These are phyloP conservation scores for Bacidia rubella DNA, from an alignment of 495 filamentous ascomycete genomes.

Conservation along the genomic window DNA sequence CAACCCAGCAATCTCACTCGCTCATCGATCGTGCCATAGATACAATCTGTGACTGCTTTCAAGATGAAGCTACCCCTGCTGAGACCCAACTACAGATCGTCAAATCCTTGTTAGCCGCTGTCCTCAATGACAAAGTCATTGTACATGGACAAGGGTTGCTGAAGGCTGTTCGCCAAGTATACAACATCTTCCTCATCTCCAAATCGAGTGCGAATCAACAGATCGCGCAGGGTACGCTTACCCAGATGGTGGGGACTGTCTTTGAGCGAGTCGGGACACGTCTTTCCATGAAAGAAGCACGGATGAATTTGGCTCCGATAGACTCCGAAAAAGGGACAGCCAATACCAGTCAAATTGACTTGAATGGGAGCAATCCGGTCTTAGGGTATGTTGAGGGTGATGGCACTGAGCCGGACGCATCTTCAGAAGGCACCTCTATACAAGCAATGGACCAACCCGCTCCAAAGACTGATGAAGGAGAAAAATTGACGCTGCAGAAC, in stretches of 20 bases:
- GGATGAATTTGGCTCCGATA: slow-evolving; percentile 28
- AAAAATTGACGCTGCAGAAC: slow-evolving; percentile 88
- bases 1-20: slow-evolving; percentile 27
- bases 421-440: slow-evolving; percentile 35
- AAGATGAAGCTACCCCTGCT: slow-evolving; percentile 79
- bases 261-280: slow-evolving; percentile 89
- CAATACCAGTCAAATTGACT: slow-evolving; percentile 15
- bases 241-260: slow-evolving; percentile 97
- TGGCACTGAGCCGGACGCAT: slow-evolving; percentile 31
- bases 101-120: slow-evolving; percentile 87
- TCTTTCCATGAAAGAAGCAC: slow-evolving; percentile 71
- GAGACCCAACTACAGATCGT: slow-evolving; percentile 96
- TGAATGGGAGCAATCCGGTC: slow-evolving; percentile 10
- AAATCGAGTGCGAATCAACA: slow-evolving; percentile 87
- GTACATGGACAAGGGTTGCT: slow-evolving; percentile 93
- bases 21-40: slow-evolving; percentile 97
- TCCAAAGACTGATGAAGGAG: slow-evolving; percentile 40
- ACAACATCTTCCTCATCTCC: slow-evolving; percentile 95
- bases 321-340: slow-evolving; percentile 25
- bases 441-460: slow-evolving; percentile 39
- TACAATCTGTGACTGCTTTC: slow-evolving; percentile 98
- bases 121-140: slow-evolving; percentile 94
- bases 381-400: slow-evolving; percentile 26
- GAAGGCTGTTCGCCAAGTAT: slow-evolving; percentile 96
- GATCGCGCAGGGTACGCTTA: slow-evolving; percentile 88